Base-by-base conservation (phyloP, 192 early-diverging fungal genomes). In the Coemansia sp. region DNA sequence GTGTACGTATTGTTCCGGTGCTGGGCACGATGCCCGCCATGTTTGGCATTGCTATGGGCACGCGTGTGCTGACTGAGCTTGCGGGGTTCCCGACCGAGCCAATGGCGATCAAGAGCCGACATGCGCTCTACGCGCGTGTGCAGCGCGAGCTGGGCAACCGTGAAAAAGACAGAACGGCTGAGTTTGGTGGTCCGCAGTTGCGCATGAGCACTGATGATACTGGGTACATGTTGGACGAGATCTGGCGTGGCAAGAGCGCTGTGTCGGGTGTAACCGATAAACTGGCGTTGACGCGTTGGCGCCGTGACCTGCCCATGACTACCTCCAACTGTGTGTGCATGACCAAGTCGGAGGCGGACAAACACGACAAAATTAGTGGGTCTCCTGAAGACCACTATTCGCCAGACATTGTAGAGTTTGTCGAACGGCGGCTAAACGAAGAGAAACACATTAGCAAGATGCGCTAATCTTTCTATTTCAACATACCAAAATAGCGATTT, bases 41-140 rank as follows among this genome's bases (percentile, higher is more conserved):
- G 64, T 99, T 99, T 82, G 97, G 95, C 42, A 92, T 89, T 68
- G 82, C 90, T 9, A 90, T 97, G 83, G 95, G 92, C 10, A 90
- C 92, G 0, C 88, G 94, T 68, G 90, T 95, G 5, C 82, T 93
- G 40, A 84, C 86, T 15, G 79, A 75, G 59, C 73, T 91, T 53
- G 84, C 86, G 5, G 75, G 70, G 9, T 88, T 84, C 67, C 86
- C 86, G 11, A 84, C 86, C 2, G 86, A 91, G 42, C 91, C 91
- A 1, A 68, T 93, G 25, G 76, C 89, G 0, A 82, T 89, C 73
- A 93, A 93, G 56, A 71, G 83, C 28, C 88, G 93, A 18, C 85
- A 91, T 21, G 84, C 85, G 23, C 81, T 90, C 5, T 94, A 95
- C 58, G 56, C 68, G 5, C 79, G 91, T 12, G 48, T 96, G 50